These are phyloP conservation scores for Amanita jacksonii DNA, from an alignment of 768 basidiomycete genomes.

Conservation along the genomic window DNA sequence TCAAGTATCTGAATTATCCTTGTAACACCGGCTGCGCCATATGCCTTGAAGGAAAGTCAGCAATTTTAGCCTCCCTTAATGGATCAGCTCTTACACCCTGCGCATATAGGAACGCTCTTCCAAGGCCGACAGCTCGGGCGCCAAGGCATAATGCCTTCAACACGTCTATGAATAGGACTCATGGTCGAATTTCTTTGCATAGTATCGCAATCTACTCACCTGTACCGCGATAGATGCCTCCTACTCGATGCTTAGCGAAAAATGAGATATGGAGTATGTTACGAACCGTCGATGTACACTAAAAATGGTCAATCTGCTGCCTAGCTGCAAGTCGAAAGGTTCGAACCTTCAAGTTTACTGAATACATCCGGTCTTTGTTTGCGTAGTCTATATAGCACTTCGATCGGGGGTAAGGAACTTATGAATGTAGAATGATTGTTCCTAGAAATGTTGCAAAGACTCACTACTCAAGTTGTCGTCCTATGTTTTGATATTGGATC, in stretches of 20 bases:
- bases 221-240: slow-evolving; percentile 68
- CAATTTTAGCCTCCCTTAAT: not conserved
- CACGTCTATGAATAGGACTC: slow-evolving; percentile 40
- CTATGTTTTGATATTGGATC: slow-evolving; percentile 21
- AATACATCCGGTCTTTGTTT: slow-evolving; percentile 70
- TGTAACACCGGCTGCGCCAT: slow-evolving; percentile 61
- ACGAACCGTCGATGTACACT: slow-evolving; percentile 81
- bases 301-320: slow-evolving; percentile 8
- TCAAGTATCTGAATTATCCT: slow-evolving; percentile 60
- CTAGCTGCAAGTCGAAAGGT: not conserved
- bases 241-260: slow-evolving; percentile 15
- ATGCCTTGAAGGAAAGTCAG: slow-evolving; percentile 38
- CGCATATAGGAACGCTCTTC: slow-evolving; percentile 79
- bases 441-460: slow-evolving; percentile 13
- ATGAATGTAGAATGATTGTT: not conserved
- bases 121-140: slow-evolving; percentile 79
- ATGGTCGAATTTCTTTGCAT: not conserved
- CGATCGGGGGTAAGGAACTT: slow-evolving; percentile 69
- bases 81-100: slow-evolving; percentile 48
- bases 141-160: slow-evolving; percentile 88
- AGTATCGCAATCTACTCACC: slow-evolving; percentile 27
- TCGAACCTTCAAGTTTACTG: slow-evolving; percentile 54
- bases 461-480: slow-evolving; percentile 77
- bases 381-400: slow-evolving; percentile 67
- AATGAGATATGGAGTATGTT: not conserved